phyloP scores from a whole-genome alignment of 2,329 filamentous ascomycete species.

The Botrytis squamosa region DNA sequence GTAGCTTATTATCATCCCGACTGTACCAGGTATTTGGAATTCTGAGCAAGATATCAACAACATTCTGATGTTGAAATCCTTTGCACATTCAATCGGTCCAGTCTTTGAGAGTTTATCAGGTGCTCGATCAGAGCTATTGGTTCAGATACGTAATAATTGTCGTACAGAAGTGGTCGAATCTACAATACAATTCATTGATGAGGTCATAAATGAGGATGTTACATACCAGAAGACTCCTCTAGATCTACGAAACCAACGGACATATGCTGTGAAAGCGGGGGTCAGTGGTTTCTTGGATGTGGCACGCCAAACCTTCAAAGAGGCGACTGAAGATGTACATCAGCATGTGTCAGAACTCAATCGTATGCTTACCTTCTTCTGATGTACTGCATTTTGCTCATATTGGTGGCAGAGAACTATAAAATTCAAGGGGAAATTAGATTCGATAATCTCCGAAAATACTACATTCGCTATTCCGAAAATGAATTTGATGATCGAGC shows the following conservation, averaged over 20 bases:
- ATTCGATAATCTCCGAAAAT: constrained; percentile 75
- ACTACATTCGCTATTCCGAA: constrained; percentile 68
- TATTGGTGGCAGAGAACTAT: constrained; percentile 40
- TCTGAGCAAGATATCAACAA: constrained; percentile 83
- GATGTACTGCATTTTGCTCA: neutral
- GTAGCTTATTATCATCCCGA: constrained; percentile 74
- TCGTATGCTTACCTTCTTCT: constrained; percentile 45
- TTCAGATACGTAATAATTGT: constrained; percentile 69
- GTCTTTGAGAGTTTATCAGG: constrained; percentile 67
- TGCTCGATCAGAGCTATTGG: constrained; percentile 62
- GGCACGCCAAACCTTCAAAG: constrained; percentile 84
- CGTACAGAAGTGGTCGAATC: constrained; percentile 58
- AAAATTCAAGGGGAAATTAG: constrained; percentile 64
- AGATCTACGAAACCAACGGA: constrained; percentile 84
- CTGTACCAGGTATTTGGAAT: constrained; percentile 61
- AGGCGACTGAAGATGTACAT: constrained; percentile 75
- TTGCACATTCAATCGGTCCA: constrained; percentile 65
- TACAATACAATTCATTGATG: constrained; percentile 63
- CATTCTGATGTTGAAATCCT: constrained; percentile 82
- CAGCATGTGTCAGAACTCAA: constrained; percentile 67
- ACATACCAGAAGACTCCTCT: constrained; percentile 74
- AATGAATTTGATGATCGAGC: constrained; percentile 59
- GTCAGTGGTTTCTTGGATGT: constrained; percentile 86
- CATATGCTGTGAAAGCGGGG: constrained; percentile 84
- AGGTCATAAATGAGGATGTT: constrained; percentile 77